Evolutionary conservation across 73 alveolate species (phyloP).

Genomic region (Paramecium primaurelia): DNA sequence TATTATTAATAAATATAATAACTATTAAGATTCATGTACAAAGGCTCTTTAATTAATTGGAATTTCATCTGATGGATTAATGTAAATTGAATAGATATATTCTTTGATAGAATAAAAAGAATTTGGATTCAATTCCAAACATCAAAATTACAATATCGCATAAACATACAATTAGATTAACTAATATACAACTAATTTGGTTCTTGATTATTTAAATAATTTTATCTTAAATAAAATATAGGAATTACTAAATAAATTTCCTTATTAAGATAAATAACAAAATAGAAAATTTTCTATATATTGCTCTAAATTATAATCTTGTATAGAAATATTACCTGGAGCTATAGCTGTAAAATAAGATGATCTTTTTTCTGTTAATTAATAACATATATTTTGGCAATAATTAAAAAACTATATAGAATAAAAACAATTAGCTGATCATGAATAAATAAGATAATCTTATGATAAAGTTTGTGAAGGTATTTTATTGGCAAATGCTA

Average conservation of each 20-base stretch:
- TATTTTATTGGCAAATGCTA: conserved; percentile 42
- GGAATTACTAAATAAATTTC: not conserved
- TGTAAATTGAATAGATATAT: not conserved
- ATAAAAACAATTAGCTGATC: not conserved
- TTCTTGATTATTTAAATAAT: not conserved
- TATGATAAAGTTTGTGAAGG: conserved; percentile 43
- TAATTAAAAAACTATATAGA: not conserved
- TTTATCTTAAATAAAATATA: not conserved
- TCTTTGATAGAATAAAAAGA: not conserved
- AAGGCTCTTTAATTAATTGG: not conserved
- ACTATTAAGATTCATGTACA: not conserved
- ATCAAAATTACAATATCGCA: not conserved
- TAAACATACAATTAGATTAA: not conserved
- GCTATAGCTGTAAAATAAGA: conserved; percentile 30
- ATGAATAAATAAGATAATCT: not conserved
- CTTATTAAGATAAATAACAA: not conserved
- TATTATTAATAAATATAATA: not conserved
- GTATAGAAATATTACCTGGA: not conserved
- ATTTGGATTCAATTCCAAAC: not conserved
- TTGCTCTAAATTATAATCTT: conserved; percentile 26
- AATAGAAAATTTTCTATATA: not conserved
- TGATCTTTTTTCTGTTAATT: not conserved
- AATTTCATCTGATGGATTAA: not conserved
- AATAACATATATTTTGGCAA: not conserved
- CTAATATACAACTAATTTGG: not conserved